Evolutionary conservation across 257 asterid genomes (phyloP).

Genomic region (Nicotiana attenuata): DNA sequence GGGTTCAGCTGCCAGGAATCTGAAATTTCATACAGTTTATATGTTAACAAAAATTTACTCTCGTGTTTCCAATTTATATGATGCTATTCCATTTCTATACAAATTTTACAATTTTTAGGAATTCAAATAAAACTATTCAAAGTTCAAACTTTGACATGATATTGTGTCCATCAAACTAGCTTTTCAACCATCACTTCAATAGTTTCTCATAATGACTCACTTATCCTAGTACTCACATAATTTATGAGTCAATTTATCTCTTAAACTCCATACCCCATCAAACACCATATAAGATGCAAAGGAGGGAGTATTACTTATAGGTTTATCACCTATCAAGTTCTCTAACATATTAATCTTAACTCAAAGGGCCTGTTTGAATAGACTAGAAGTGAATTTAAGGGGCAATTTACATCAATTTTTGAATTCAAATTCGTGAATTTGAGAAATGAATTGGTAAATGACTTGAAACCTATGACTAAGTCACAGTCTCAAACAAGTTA

Average conservation of each 20-base stretch:
- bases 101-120: not conserved
- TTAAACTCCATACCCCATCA: not conserved
- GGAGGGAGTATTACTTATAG: not conserved
- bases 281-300: not conserved
- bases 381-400: not conserved
- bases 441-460: not conserved
- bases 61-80: not conserved
- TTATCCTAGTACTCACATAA: not conserved
- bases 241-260: not conserved
- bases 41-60: not conserved
- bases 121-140: not conserved
- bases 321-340: not conserved
- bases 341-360: not conserved
- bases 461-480: not conserved
- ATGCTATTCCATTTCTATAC: not conserved
- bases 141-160: not conserved
- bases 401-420: too few species aligned
- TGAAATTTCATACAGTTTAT: not conserved
- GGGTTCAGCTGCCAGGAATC: not conserved
- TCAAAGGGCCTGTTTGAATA: not conserved
- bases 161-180: not conserved
- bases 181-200: not conserved
- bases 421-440: not conserved
- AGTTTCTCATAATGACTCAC: not conserved
- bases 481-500: too few species aligned